Evolutionary conservation across 2,329 filamentous ascomycete genomes (phyloP).

Genomic region (Microcyclosporella mali): DNA sequence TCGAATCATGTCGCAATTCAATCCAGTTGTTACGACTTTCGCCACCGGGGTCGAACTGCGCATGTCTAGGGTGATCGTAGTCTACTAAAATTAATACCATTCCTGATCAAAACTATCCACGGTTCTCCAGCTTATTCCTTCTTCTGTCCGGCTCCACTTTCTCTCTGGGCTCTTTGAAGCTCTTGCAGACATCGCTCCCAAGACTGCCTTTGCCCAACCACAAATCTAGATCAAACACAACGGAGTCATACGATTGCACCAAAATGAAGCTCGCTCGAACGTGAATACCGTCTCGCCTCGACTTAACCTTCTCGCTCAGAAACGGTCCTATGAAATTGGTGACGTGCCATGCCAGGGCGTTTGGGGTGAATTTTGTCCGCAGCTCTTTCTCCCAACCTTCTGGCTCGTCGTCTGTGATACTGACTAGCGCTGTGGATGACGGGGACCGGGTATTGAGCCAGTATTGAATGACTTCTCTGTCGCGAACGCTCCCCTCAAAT

Average conservation of each 20-base stretch:
- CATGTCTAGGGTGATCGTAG: no score
- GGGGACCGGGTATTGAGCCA: constrained; percentile 39
- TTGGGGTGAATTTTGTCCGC: constrained; percentile 35
- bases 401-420: constrained; percentile 25
- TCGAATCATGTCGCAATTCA: no score
- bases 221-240: constrained; percentile 44
- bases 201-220: constrained; percentile 31
- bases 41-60: no score
- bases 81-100: neutral
- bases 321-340: constrained; percentile 36
- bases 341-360: constrained; percentile 37
- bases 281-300: constrained; percentile 36
- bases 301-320: constrained; percentile 38
- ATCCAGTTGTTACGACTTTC: no score
- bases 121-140: constrained; percentile 37
- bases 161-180: constrained; percentile 40
- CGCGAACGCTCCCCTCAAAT: constrained; percentile 30
- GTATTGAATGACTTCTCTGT: constrained; percentile 39
- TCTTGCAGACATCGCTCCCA: constrained; percentile 34
- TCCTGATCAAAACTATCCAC: constrained; percentile 41
- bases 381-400: constrained; percentile 40
- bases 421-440: constrained; percentile 34
- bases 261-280: constrained; percentile 43
- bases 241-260: constrained; percentile 31
- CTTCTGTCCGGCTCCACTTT: constrained; percentile 38